phyloP scores from a whole-genome alignment of 495 filamentous ascomycete genomes.

The Halenospora varia region DNA sequence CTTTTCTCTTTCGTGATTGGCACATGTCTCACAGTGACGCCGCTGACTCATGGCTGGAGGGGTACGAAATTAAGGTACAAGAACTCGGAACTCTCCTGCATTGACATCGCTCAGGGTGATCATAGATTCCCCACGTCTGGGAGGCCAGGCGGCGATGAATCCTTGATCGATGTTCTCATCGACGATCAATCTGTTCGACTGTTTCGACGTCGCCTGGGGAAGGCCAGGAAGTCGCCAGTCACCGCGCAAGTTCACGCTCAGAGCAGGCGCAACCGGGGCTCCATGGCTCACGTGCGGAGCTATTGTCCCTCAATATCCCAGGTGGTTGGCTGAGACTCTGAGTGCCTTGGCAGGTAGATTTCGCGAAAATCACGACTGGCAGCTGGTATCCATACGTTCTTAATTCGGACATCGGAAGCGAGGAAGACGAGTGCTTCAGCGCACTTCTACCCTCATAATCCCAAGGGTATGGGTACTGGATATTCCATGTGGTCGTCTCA shows the following conservation, averaged over 20 bases:
- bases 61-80: constrained; percentile 4
- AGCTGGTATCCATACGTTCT: constrained; percentile 5
- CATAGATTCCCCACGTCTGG: background rate
- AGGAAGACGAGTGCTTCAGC: background rate
- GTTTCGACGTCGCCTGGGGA: background rate
- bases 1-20: background rate
- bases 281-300: background rate
- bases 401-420: constrained; percentile 16
- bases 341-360: background rate
- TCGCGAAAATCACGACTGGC: background rate
- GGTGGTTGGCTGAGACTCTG: too few species aligned
- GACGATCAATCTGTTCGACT: background rate
- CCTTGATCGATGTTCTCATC: background rate
- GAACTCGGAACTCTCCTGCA: background rate
- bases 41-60: constrained; percentile 4
- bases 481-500: background rate
- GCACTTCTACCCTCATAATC: constrained; percentile 2
- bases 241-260: too few species aligned
- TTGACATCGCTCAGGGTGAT: background rate
- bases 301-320: background rate
- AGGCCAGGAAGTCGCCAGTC: background rate
- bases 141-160: too few species aligned
- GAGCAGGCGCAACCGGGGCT: background rate
- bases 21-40: background rate
- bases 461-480: constrained; percentile 17